Conservation (phyloP, 108 stramenopile species). For the Chaetoceros muelleri region DNA sequence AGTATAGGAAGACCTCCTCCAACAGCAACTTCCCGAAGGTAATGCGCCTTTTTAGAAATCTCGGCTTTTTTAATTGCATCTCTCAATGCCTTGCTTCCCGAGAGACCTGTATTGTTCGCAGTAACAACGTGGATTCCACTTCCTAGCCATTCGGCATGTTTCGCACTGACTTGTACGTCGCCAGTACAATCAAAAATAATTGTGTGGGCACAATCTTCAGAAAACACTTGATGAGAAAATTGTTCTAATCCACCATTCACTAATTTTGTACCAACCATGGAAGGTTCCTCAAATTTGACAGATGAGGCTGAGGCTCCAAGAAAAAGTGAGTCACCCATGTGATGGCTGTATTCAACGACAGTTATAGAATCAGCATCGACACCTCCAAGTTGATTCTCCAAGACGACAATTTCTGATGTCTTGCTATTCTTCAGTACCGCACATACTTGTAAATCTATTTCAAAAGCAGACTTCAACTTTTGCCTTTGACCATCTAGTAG, state of each 20-base stretch:
- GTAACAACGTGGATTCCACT: constrained; percentile 60
- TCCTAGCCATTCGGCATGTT: constrained; percentile 53
- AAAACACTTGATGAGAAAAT: constrained; percentile 19
- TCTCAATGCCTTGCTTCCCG: constrained; percentile 50
- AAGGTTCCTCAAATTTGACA: constrained; percentile 1
- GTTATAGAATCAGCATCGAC: constrained; percentile 40
- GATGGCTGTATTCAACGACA: constrained; percentile 9
- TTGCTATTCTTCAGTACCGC: constrained; percentile 23
- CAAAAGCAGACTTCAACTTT: constrained; percentile 36
- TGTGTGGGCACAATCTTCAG: constrained; percentile 37
- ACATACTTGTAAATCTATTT: constrained; percentile 61
- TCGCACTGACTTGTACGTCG: constrained; percentile 31
- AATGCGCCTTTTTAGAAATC: constrained; percentile 33
- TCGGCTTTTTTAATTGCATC: constrained; percentile 45
- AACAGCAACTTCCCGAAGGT: constrained; percentile 71
- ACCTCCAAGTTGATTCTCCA: constrained; percentile 22
- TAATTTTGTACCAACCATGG: background rate
- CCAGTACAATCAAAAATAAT: constrained; percentile 66
- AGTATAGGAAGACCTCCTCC: constrained; percentile 75
- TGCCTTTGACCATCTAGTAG: constrained; percentile 47
- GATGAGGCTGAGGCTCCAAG: background rate
- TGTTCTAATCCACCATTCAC: constrained; percentile 15
- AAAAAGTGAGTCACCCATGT: background rate
- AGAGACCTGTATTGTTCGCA: constrained; percentile 65
- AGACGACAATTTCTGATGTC: constrained; percentile 8